Percentiles rank a stretch among this genome's conserved stretches.
Evolutionary conservation across 1,139 yeast genomes (phyloP).

Genomic region (Blastobotrys serpentis): DNA sequence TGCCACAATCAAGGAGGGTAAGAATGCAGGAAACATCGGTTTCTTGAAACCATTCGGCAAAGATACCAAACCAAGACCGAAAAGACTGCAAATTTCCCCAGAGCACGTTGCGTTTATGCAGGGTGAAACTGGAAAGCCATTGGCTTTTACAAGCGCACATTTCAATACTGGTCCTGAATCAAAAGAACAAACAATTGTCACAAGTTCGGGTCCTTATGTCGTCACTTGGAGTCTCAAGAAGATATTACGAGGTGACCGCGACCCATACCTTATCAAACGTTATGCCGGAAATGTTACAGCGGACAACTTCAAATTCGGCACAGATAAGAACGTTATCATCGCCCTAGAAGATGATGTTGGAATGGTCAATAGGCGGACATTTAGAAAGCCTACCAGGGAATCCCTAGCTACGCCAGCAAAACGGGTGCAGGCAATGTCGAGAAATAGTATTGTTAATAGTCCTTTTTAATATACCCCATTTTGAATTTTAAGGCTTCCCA

Average conservation of each 20-base stretch:
- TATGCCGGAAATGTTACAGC: conserved; percentile 66
- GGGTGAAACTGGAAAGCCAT: conserved; percentile 49
- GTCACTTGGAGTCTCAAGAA: conserved; percentile 75
- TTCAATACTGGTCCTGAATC: conserved; percentile 68
- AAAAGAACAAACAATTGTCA: conserved; percentile 68
- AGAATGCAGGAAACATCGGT: conserved; percentile 60
- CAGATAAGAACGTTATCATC: conserved; percentile 66
- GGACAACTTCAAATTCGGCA: conserved; percentile 74
- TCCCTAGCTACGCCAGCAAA: conserved; percentile 40
- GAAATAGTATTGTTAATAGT: conserved; percentile 36
- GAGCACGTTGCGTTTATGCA: conserved; percentile 70
- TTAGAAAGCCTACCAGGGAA: conserved; percentile 56
- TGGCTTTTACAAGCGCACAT: conserved; percentile 67
- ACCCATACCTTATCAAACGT: conserved; percentile 62
- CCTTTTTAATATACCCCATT: conserved; percentile 36
- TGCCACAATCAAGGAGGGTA: conserved; percentile 59
- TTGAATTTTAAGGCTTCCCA: conserved; percentile 16
- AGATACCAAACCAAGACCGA: conserved; percentile 67
- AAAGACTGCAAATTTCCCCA: conserved; percentile 63
- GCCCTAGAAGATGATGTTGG: conserved; percentile 72
- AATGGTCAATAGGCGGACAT: conserved; percentile 56
- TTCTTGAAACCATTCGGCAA: conserved; percentile 64
- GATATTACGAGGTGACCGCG: conserved; percentile 52
- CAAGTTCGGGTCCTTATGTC: conserved; percentile 79
- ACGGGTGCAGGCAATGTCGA: conserved; percentile 30